Evolutionary conservation across 768 basidiomycete genomes (phyloP).

Genomic region (Trametes cubensis): DNA sequence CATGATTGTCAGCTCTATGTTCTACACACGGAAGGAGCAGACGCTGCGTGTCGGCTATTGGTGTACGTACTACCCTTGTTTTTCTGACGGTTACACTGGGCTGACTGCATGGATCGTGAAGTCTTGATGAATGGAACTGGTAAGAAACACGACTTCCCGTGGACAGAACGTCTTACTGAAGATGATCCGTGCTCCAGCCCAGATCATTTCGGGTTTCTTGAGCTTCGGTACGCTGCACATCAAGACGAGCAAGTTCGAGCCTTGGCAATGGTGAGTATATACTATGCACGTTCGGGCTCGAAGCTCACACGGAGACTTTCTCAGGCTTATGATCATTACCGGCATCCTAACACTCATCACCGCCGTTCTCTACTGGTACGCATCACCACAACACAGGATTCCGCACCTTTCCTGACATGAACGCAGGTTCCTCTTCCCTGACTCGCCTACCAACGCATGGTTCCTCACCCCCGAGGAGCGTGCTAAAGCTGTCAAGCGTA

Average conservation of each 20-base stretch:
- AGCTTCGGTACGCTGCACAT: slow-evolving; percentile 71
- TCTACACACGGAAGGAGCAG: slow-evolving; percentile 73
- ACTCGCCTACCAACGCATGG: slow-evolving; percentile 75
- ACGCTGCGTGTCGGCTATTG: slow-evolving; percentile 73
- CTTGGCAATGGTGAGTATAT: slow-evolving; percentile 67
- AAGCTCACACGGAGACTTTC: not conserved
- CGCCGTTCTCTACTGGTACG: slow-evolving; percentile 55
- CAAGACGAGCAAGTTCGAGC: slow-evolving; percentile 54
- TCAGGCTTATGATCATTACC: slow-evolving; percentile 72
- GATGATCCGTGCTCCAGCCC: slow-evolving; percentile 44
- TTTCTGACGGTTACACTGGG: not conserved
- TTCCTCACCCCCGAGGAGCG: slow-evolving; percentile 72
- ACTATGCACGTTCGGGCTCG: not conserved
- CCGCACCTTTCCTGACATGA: too few relatives aligned
- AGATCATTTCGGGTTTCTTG: slow-evolving; percentile 70
- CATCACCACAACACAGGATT: not conserved
- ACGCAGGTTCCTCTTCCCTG: slow-evolving; percentile 66
- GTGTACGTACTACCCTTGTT: slow-evolving; percentile 52
- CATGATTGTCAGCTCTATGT: slow-evolving; percentile 77
- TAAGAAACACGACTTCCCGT: slow-evolving; percentile 27
- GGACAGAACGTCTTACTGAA: not conserved
- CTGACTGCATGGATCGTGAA: slow-evolving; percentile 26
- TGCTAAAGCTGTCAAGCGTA: slow-evolving; percentile 59
- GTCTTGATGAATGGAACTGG: slow-evolving; percentile 80
- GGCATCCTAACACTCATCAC: slow-evolving; percentile 59